Conservation (phyloP, 495 filamentous ascomycete species). For the Gamarada debralockiae region DNA sequence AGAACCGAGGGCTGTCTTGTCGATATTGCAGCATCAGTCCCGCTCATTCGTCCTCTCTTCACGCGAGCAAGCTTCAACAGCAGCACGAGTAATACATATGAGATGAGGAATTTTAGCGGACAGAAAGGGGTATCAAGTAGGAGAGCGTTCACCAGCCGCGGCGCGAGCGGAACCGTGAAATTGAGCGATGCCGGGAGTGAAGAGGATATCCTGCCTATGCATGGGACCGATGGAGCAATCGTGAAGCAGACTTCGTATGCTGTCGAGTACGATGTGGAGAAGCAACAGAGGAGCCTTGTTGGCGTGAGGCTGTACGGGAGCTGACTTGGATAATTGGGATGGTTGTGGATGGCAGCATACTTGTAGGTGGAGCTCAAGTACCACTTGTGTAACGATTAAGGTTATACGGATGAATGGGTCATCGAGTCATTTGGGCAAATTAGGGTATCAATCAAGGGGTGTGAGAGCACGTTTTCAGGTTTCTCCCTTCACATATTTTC, state of each 20-base stretch:
- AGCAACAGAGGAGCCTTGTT: background rate
- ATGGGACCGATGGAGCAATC: background rate
- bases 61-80: background rate
- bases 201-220: slow-evolving; percentile 7
- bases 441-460: too few relatives aligned
- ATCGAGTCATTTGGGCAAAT: too few relatives aligned
- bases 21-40: slow-evolving; percentile 4
- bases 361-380: background rate
- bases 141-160: too few relatives aligned
- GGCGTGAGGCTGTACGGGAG: too few relatives aligned
- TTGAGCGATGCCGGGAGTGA: background rate
- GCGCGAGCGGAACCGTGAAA: too few relatives aligned
- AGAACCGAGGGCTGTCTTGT: background rate
- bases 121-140: too few relatives aligned
- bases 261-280: background rate
- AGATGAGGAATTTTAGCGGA: background rate
- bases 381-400: background rate
- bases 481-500: too few relatives aligned
- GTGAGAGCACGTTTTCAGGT: too few relatives aligned
- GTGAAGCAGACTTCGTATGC: background rate
- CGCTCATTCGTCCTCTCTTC: slow-evolving; percentile 4
- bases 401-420: too few relatives aligned
- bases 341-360: too few relatives aligned
- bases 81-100: background rate
- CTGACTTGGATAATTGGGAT: too few relatives aligned